A percentile compares a stretch with the other conserved stretches of the same genome.
These are phyloP conservation scores for Calonectria crousiana DNA, from an alignment of 2,329 filamentous ascomycete genomes.

Conservation along the genomic window DNA sequence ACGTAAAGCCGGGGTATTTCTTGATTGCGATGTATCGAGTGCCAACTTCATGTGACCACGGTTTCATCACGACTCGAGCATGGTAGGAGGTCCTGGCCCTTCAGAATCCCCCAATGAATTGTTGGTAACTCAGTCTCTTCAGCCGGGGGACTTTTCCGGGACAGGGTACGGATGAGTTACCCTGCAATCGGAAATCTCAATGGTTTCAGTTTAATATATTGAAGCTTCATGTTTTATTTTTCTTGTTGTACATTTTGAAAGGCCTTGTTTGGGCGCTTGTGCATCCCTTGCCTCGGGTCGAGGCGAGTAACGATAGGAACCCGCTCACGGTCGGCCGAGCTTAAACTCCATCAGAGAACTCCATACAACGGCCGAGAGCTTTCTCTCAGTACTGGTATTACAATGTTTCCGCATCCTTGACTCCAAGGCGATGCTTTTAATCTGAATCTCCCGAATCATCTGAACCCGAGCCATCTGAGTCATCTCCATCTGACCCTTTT, in stretches of 20 bases:
- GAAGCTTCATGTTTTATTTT: background rate
- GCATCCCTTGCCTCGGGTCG: background rate
- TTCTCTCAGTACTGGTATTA: background rate
- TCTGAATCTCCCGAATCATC: no score
- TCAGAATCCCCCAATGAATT: no score
- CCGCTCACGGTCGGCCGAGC: slow-evolving; percentile 6
- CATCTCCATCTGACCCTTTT: background rate
- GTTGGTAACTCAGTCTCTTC: background rate
- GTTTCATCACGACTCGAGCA: no score
- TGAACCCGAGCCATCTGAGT: background rate
- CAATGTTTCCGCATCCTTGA: no score
- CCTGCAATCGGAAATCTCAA: background rate
- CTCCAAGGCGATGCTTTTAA: background rate
- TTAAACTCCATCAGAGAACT: slow-evolving; percentile 6
- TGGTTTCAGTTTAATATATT: background rate
- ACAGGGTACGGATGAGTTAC: background rate
- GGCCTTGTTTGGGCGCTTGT: background rate
- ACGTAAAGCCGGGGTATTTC: no score
- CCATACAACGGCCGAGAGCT: slow-evolving; percentile 8
- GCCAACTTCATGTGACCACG: no score
- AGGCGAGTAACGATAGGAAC: background rate
- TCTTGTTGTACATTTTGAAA: background rate
- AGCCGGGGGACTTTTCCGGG: background rate
- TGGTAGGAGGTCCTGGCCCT: no score
- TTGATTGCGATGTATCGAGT: no score